Conservation (phyloP, 352 stramenopile species). For the Sclerospora graminicola region DNA sequence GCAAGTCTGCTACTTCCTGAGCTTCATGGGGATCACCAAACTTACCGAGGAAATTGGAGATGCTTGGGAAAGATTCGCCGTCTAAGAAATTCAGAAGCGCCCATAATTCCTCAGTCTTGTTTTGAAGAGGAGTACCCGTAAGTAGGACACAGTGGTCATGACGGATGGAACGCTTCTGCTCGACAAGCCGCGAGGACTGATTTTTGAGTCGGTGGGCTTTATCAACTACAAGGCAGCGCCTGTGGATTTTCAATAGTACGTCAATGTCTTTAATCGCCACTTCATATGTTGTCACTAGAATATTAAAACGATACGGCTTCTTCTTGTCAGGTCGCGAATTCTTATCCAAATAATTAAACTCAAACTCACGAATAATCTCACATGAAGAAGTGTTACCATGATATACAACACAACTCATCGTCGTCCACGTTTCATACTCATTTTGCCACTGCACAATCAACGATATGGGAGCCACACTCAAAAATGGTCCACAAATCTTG, state of each 20-base stretch:
- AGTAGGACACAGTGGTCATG: too few relatives aligned
- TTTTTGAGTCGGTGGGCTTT: constrained; percentile 85
- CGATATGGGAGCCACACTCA: constrained; percentile 97
- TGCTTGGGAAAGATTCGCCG: too few relatives aligned
- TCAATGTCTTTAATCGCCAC: constrained; percentile 86
- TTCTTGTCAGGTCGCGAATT: too few relatives aligned
- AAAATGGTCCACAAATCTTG: too few relatives aligned
- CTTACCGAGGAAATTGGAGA: too few relatives aligned
- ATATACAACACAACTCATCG: too few relatives aligned
- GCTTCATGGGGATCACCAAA: too few relatives aligned
- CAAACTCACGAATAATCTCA: constrained; percentile 90
- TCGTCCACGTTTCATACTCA: constrained; percentile 97
- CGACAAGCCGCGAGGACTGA: too few relatives aligned
- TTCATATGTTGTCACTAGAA: constrained; percentile 82
- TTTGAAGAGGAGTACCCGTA: too few relatives aligned
- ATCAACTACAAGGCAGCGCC: constrained; percentile 81
- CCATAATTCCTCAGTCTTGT: constrained; percentile 99
- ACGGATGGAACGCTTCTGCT: too few relatives aligned
- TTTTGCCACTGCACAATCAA: constrained; percentile 99
- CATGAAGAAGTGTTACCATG: constrained; percentile 92
- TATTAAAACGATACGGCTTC: constrained; percentile 83
- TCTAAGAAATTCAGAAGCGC: constrained; percentile 98
- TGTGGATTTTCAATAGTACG: constrained; percentile 92
- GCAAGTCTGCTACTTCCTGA: constrained; percentile 82
- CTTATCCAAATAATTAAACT: too few relatives aligned